Evolutionary conservation across 2,329 filamentous ascomycete species (phyloP), one percentile per base, ranked within the genome.

Genomic region (Zasmidium angulare): DNA sequence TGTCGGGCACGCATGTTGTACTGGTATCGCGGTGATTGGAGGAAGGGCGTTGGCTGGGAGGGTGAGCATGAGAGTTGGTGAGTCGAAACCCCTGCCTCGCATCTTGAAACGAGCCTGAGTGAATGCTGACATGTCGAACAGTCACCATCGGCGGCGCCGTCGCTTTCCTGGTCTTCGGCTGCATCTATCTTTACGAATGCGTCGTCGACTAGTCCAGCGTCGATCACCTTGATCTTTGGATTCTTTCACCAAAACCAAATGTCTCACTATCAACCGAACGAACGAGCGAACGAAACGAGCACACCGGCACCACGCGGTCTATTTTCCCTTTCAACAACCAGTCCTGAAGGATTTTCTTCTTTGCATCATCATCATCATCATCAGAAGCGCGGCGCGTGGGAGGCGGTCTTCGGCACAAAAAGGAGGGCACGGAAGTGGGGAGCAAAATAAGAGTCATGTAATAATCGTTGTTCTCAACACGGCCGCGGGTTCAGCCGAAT

Each of bases 1-100:
- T 36, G 82, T 85, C 50, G 95, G 95, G 10, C 95, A 99, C 75
- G 89, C 86, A 49, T 85, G 93, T 65, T 99, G 95, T 79, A 98
- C 95, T 6, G 89, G 90, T 50, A 88, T 91, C 21, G 95, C 95
- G 46, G 95, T 99, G 43, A 83, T 99, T 61, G 95, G 95, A 47
- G 95, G 95, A 11, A 84, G 91, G 69, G 93, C 95, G 53, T 90
- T 99, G 75, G 95, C 95, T 46, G 95, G 95, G 29, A 89, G 84
- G 73, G 95, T 99, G 66, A 98, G 93, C 79, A 86, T 99, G 79
- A 89, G 91, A 84, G 90, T 96, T 81, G 91, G 93, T 96, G 85
- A 83, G 91, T 89, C 50, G 64, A 65, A 36, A 59, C 31, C 19
- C 21, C 1, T 24, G 3, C n/a, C 31, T 11, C 20, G 23, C 46